Percentiles rank a stretch among this genome's conserved stretches.
Evolutionary conservation across 768 basidiomycete species (phyloP).

Genomic region (Paxillus involutus): DNA sequence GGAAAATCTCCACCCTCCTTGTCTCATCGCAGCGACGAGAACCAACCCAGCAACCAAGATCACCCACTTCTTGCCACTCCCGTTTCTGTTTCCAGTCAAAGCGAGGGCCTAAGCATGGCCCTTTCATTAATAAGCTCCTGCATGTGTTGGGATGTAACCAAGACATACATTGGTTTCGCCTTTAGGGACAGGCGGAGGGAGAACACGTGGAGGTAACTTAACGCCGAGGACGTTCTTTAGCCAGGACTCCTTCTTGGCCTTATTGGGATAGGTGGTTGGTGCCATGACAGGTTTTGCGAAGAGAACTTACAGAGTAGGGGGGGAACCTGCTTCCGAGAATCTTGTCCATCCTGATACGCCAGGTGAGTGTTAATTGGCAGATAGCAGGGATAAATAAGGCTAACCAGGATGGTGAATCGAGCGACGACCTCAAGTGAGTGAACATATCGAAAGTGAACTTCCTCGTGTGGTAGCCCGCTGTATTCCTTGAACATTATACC

Average conservation of each 20-base stretch:
- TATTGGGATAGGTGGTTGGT: background rate
- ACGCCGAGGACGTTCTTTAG: slow-evolving; percentile 13
- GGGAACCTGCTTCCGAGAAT: slow-evolving; percentile 29
- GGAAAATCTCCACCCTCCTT: background rate
- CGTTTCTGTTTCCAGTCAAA: background rate
- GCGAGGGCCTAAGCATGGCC: background rate
- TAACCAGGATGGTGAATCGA: slow-evolving; percentile 41
- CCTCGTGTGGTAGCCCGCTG: slow-evolving; percentile 69
- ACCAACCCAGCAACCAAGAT: slow-evolving; percentile 7
- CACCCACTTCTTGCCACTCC: slow-evolving; percentile 1
- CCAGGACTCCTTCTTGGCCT: slow-evolving; percentile 27
- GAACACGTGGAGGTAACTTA: slow-evolving; percentile 23
- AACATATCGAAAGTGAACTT: slow-evolving; percentile 78
- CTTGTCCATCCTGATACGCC: slow-evolving; percentile 19
- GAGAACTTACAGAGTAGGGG: slow-evolving; percentile 24
- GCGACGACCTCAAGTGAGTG: slow-evolving; percentile 65
- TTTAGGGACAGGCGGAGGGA: slow-evolving; percentile 5
- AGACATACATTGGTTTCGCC: slow-evolving; percentile 13
- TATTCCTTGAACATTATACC: background rate
- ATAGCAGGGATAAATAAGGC: background rate
- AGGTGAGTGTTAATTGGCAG: background rate
- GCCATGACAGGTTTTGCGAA: background rate
- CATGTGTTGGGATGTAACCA: background rate
- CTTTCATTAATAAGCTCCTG: slow-evolving; percentile 16
- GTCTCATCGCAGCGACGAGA: slow-evolving; percentile 4